phyloP scores from a whole-genome alignment of 2,329 filamentous ascomycete genomes.

The Fusarium falciforme region DNA sequence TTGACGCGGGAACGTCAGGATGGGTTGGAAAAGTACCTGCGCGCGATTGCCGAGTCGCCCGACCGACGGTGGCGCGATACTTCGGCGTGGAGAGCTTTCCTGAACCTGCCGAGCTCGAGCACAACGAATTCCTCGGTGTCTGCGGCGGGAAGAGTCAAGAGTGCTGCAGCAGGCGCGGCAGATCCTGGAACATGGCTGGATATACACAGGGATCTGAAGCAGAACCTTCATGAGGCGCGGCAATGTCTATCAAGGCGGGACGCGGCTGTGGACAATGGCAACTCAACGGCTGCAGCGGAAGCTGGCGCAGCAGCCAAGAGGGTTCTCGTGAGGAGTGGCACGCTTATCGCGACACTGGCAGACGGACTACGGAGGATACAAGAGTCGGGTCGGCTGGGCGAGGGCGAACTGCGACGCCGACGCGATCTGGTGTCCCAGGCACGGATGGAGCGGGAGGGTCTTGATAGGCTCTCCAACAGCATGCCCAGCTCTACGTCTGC shows the following conservation, averaged over 20 bases:
- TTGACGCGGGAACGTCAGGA: conserved; percentile 77
- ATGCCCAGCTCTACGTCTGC: conserved; percentile 49
- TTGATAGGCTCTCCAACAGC: conserved; percentile 77
- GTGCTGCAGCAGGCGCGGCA: conserved; percentile 54
- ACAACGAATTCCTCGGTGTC: conserved; percentile 61
- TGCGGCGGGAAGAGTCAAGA: conserved; percentile 57
- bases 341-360: conserved; percentile 71
- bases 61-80: conserved; percentile 82
- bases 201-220: conserved; percentile 79
- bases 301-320: conserved; percentile 80
- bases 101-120: conserved; percentile 72
- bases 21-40: conserved; percentile 77
- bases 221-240: conserved; percentile 72
- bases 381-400: conserved; percentile 69
- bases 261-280: conserved; percentile 54
- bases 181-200: conserved; percentile 82
- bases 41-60: conserved; percentile 76
- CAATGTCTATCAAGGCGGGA: conserved; percentile 75
- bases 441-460: conserved; percentile 78
- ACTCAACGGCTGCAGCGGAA: conserved; percentile 63
- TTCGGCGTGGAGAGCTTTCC: conserved; percentile 77
- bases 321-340: conserved; percentile 75
- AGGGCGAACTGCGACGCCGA: conserved; percentile 79
- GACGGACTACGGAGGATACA: conserved; percentile 72
- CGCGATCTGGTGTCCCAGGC: conserved; percentile 77